A percentile compares a stretch with the other conserved stretches of the same genome.
Conservation (phyloP, 2,329 filamentous ascomycete species). For the Penicillium sp. region DNA sequence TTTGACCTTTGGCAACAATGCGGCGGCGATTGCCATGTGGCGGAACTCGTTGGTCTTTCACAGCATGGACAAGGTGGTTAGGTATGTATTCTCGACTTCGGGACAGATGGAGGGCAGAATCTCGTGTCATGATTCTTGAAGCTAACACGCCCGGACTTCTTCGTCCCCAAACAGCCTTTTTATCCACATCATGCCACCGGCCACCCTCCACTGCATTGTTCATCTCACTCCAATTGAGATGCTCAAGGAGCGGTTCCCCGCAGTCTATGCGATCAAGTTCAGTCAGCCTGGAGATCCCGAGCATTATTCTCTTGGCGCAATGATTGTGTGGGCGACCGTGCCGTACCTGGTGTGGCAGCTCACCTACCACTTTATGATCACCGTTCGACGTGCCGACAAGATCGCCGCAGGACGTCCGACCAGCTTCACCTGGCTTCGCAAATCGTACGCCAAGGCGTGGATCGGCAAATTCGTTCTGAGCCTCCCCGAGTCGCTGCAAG, state of each 20-base stretch:
- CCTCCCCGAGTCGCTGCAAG: slow-evolving; percentile 70
- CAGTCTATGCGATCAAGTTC: slow-evolving; percentile 73
- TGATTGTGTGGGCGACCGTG: slow-evolving; percentile 90
- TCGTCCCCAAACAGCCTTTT: slow-evolving; percentile 58
- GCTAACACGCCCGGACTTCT: slow-evolving; percentile 1
- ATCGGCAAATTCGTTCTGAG: slow-evolving; percentile 79
- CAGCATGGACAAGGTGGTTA: slow-evolving; percentile 95
- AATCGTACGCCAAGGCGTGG: slow-evolving; percentile 82
- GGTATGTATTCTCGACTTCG: slow-evolving; percentile 39
- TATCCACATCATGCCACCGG: slow-evolving; percentile 98
- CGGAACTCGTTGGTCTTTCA: slow-evolving; percentile 97
- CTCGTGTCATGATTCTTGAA: background rate
- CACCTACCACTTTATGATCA: slow-evolving; percentile 89
- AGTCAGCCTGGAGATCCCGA: slow-evolving; percentile 64
- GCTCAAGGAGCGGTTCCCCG: slow-evolving; percentile 70
- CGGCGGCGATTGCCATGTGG: slow-evolving; percentile 98
- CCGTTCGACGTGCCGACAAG: slow-evolving; percentile 86
- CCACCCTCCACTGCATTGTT: slow-evolving; percentile 83
- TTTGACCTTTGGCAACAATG: slow-evolving; percentile 91
- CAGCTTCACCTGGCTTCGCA: slow-evolving; percentile 93
- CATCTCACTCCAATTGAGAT: slow-evolving; percentile 65
- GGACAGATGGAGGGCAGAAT: too few species aligned
- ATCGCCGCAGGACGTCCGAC: slow-evolving; percentile 93
- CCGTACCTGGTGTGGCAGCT: slow-evolving; percentile 94
- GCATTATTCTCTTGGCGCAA: slow-evolving; percentile 72